phyloP scores from a whole-genome alignment of 2,329 filamentous ascomycete species.

The Aspergillus pseudoviridinutans region DNA sequence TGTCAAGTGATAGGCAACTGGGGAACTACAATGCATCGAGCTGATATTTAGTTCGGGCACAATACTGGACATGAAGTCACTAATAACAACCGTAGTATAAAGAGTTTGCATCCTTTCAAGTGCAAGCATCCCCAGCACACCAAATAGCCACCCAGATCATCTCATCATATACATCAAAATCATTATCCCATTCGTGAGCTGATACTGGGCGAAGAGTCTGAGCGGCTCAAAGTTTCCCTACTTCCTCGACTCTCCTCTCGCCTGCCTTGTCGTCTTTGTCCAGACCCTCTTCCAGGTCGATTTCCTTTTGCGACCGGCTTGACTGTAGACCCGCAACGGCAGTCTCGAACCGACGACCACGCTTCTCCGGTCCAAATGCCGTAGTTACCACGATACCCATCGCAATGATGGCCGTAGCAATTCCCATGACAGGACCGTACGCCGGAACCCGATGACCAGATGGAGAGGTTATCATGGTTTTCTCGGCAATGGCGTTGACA shows the following conservation, averaged over 20 bases:
- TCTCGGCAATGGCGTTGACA: conserved; percentile 69
- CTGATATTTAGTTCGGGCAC: no score
- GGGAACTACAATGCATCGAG: no score
- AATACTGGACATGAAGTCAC: not conserved
- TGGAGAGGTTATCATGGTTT: conserved; percentile 50
- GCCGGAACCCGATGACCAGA: conserved; percentile 60
- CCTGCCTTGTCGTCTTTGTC: conserved; percentile 19
- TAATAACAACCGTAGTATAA: not conserved
- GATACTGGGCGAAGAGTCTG: not conserved
- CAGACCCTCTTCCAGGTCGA: conserved; percentile 18
- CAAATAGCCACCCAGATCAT: not conserved
- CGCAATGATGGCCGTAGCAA: conserved; percentile 73
- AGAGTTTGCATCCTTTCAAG: not conserved
- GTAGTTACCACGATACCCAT: conserved; percentile 64
- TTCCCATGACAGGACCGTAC: conserved; percentile 71
- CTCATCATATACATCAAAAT: not conserved
- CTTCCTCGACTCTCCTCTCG: conserved; percentile 17
- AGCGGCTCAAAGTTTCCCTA: conserved; percentile 10
- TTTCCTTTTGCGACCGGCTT: conserved; percentile 7
- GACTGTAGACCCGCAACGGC: conserved; percentile 44
- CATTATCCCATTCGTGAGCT: not conserved
- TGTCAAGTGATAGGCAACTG: no score
- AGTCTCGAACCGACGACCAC: conserved; percentile 65
- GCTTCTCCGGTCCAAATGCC: conserved; percentile 69
- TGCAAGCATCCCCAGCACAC: not conserved